These are phyloP conservation scores for Coriaria nepalensis DNA, from an alignment of 306 rosid species.

Conservation along the genomic window DNA sequence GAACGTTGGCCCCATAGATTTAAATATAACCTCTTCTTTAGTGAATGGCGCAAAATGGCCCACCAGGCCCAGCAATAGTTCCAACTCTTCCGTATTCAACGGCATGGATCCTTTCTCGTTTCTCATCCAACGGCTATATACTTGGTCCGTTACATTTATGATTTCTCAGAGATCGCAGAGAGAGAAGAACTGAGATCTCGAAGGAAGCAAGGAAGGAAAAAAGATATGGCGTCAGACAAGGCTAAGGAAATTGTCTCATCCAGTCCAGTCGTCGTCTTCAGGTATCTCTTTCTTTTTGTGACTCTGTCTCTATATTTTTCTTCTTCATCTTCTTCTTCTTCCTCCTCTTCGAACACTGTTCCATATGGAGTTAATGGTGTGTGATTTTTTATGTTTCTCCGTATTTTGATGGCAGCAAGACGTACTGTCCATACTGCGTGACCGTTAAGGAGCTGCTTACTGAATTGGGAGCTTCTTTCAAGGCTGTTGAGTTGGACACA, in stretches of 20 bases:
- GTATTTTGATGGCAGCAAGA: slow-evolving; percentile 35
- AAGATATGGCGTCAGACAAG: slow-evolving; percentile 54
- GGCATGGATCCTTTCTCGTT: too few relatives aligned
- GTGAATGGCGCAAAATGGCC: too few relatives aligned
- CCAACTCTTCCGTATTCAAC: too few relatives aligned
- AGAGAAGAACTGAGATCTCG: not conserved
- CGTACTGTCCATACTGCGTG: slow-evolving; percentile 50
- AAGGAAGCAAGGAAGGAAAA: not conserved
- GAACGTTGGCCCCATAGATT: too few relatives aligned
- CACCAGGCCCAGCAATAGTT: too few relatives aligned
- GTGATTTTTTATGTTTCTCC: not conserved
- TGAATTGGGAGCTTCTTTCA: slow-evolving; percentile 29
- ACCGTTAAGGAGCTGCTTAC: slow-evolving; percentile 43
- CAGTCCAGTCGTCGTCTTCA: slow-evolving; percentile 64
- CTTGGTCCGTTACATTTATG: too few relatives aligned
- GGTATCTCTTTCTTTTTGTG: slow-evolving; percentile 19
- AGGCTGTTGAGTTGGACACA: slow-evolving; percentile 46
- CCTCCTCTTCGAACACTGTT: not conserved
- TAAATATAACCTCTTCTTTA: too few relatives aligned
- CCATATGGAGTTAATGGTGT: not conserved
- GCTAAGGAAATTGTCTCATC: slow-evolving; percentile 71
- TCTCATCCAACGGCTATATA: too few relatives aligned
- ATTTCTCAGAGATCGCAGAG: too few relatives aligned
- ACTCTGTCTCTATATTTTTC: not conserved
- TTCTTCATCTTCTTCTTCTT: not conserved